phyloP scores from a whole-genome alignment of 108 stramenopile genomes.

The Skeletonema menzelii region DNA sequence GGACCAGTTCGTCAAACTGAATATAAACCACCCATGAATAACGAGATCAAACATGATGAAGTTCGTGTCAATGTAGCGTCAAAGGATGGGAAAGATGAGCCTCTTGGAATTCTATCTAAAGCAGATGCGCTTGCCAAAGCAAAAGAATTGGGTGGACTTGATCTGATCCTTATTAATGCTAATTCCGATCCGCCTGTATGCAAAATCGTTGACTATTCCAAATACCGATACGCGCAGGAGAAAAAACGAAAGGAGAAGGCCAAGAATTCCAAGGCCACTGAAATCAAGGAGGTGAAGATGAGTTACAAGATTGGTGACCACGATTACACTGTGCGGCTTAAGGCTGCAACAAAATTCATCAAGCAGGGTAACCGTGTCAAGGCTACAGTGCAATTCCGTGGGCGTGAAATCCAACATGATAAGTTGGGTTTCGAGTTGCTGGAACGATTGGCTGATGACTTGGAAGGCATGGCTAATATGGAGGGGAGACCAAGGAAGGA shows the following conservation, averaged over 20 bases:
- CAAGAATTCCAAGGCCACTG: slow-evolving; percentile 93
- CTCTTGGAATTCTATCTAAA: slow-evolving; percentile 85
- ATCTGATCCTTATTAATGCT: slow-evolving; percentile 87
- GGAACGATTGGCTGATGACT: slow-evolving; percentile 64
- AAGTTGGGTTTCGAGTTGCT: slow-evolving; percentile 74
- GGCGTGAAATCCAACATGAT: slow-evolving; percentile 83
- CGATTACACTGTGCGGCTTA: slow-evolving; percentile 90
- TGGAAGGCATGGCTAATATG: slow-evolving; percentile 56
- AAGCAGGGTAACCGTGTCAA: slow-evolving; percentile 89
- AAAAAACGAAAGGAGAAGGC: slow-evolving; percentile 94
- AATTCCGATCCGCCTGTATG: slow-evolving; percentile 94
- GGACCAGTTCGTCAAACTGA: slow-evolving; percentile 41
- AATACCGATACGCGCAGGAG: slow-evolving; percentile 90
- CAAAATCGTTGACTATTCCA: slow-evolving; percentile 95
- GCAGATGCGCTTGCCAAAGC: slow-evolving; percentile 88
- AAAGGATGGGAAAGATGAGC: slow-evolving; percentile 82
- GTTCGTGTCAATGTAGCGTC: slow-evolving; percentile 67
- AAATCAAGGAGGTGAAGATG: slow-evolving; percentile 97
- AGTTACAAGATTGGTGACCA: slow-evolving; percentile 95
- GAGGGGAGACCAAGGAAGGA: slow-evolving; percentile 79
- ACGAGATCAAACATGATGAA: slow-evolving; percentile 52
- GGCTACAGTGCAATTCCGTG: slow-evolving; percentile 78
- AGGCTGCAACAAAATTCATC: slow-evolving; percentile 86
- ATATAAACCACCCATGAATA: slow-evolving; percentile 82
- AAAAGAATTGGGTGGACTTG: slow-evolving; percentile 80